Evolutionary conservation across 768 basidiomycete genomes (phyloP), one percentile per base, ranked within the genome.

Genomic region (Suillus spraguei): DNA sequence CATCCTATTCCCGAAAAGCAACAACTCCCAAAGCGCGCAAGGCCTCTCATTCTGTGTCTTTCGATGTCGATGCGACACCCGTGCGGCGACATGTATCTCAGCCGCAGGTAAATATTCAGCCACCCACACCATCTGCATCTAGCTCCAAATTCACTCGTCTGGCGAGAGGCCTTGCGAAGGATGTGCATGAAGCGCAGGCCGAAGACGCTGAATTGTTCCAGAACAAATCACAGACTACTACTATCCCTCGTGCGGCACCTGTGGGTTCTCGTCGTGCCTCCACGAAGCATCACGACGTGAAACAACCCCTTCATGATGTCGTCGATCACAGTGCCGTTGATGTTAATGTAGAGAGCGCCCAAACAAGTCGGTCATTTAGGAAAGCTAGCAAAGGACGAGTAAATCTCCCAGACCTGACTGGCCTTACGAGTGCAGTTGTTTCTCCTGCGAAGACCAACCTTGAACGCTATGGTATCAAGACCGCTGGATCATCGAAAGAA

Each of bases 331-430:
- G 36, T 9, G 67, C 66, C 41, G 69, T 68, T 39, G 63, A 70
- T 16, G 11, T 42, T 4, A 55, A 38, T 6, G 54, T 58, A 8
- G 66, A 72, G 7, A 38, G 11, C 1, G 53, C 61, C 22, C 62
- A 65, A 17, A 63, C 64, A 33, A 62, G n/a, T 42, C 67, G 60
- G 17, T 16, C 62, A 53, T 55, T 64, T 4, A 71, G 66, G 65
- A 72, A 65, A 61, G 66, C 69, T 13, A 76, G 71, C 58, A 74
- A 71, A 58, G 77, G 76, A 35, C 81, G 80, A 39, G 71, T 92
- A 22, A 83, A 88, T 58, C 77, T 94, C 2, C 93, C 92, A 1
- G 94, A 95, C 68, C 86, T 95, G 5, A 95, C 94, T 9, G 94
- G 93, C 0, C 73, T 95, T 11, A 95, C 91, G 0, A 88, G 82